These are phyloP conservation scores for Telopea speciosissima DNA, from an alignment of 177 flowering plant genomes.

Conservation along the genomic window DNA sequence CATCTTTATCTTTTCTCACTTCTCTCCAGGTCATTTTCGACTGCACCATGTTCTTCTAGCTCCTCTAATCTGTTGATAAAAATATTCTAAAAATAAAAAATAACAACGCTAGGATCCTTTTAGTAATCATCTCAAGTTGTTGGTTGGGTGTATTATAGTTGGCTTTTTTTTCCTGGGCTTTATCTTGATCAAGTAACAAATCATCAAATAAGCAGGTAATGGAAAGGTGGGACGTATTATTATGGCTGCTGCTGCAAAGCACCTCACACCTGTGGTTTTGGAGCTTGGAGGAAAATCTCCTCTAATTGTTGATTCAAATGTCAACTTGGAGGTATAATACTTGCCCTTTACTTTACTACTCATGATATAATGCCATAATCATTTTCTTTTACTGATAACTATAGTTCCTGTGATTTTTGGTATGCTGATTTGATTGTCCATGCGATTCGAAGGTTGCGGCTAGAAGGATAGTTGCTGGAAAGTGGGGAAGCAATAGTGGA, in stretches of 20 bases:
- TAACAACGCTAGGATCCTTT: neutral
- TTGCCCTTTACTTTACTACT: neutral
- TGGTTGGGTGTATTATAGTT: neutral
- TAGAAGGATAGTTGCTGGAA: conserved; percentile 64
- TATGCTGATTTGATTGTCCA: conserved; percentile 5
- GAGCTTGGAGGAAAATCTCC: conserved; percentile 99
- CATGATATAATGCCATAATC: neutral
- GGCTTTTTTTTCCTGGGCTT: neutral
- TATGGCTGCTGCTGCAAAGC: conserved; percentile 91
- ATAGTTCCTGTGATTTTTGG: neutral
- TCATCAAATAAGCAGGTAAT: conserved; percentile 46
- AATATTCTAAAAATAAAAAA: too few species aligned
- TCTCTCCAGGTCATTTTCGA: neutral
- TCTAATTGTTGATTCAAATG: conserved; percentile 68
- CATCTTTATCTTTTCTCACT: neutral
- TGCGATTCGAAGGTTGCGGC: conserved; percentile 50
- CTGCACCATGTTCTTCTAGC: too few species aligned
- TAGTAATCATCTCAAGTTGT: neutral
- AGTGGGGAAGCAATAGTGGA: conserved; percentile 68
- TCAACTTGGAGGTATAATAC: conserved; percentile 46
- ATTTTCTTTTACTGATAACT: neutral
- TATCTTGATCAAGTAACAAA: neutral
- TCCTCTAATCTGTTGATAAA: too few species aligned
- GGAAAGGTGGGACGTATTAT: conserved; percentile 74
- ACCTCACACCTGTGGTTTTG: conserved; percentile 86